Evolutionary conservation across 1,284 basidiomycete species (phyloP).

Genomic region (Laetiporus sulphureus): DNA sequence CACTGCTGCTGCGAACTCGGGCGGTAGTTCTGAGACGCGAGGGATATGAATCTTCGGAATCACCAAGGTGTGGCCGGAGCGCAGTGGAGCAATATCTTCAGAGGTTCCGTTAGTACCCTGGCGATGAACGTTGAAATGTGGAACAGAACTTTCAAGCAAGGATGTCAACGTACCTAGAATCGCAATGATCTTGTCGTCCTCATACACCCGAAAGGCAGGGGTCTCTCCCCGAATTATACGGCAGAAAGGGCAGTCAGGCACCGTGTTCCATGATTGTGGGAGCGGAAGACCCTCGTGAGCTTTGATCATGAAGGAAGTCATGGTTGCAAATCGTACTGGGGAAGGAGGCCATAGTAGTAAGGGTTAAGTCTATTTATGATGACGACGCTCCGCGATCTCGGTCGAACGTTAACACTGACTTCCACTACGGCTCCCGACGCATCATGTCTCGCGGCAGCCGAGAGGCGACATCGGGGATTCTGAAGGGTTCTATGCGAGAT

Average conservation of each 20-base stretch:
- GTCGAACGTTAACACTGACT: too few relatives aligned
- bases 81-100: constrained; percentile 68
- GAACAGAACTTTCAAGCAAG: neutral
- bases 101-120: too few relatives aligned
- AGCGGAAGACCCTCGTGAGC: constrained; percentile 44
- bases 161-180: constrained; percentile 49
- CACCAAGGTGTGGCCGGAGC: constrained; percentile 62
- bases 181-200: constrained; percentile 60
- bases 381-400: too few relatives aligned
- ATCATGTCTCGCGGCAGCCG: constrained; percentile 34
- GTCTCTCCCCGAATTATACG: constrained; percentile 45
- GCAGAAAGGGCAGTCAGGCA: constrained; percentile 55
- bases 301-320: constrained; percentile 70
- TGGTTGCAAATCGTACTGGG: constrained; percentile 16
- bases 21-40: constrained; percentile 57
- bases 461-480: constrained; percentile 35
- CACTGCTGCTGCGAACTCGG: constrained; percentile 50
- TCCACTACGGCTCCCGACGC: neutral
- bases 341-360: neutral
- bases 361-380: too few relatives aligned
- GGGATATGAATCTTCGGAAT: constrained; percentile 60
- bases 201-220: constrained; percentile 47
- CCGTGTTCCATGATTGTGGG: constrained; percentile 37
- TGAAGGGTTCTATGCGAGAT: constrained; percentile 59
- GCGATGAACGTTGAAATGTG: neutral